A percentile compares a stretch with the other conserved stretches of the same genome.
phyloP scores from a whole-genome alignment of 768 basidiomycete species.

The Coprinopsis sp. region DNA sequence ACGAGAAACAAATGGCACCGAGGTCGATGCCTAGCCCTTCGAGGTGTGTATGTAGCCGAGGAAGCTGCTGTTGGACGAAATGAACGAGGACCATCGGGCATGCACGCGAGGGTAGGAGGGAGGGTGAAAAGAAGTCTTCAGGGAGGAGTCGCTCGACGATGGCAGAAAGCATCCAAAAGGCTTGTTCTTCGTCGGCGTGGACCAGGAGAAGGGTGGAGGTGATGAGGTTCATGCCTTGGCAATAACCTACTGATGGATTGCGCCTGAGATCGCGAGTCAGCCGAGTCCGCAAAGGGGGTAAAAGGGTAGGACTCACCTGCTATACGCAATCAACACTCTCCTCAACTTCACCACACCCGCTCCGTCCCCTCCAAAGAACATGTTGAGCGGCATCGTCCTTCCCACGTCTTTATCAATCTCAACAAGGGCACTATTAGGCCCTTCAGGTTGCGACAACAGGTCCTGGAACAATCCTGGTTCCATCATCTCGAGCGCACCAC shows the following conservation, averaged over 20 bases:
- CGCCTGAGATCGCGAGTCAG: constrained; percentile 47
- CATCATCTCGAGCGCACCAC: constrained; percentile 85
- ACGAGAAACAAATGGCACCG: constrained; percentile 94
- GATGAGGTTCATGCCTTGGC: constrained; percentile 93
- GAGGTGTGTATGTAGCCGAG: constrained; percentile 73
- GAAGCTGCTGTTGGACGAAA: constrained; percentile 73
- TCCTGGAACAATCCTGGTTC: constrained; percentile 91
- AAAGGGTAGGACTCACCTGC: constrained; percentile 54
- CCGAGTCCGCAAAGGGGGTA: background rate
- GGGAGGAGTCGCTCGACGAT: constrained; percentile 89
- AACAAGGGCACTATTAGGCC: constrained; percentile 43
- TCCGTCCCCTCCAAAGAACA: constrained; percentile 97
- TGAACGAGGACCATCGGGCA: constrained; percentile 90
- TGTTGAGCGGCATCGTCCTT: constrained; percentile 87
- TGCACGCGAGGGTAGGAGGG: constrained; percentile 86
- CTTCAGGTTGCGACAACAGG: constrained; percentile 53
- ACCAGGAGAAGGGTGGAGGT: constrained; percentile 92
- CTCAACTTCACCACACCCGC: constrained; percentile 90
- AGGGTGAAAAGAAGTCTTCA: constrained; percentile 90
- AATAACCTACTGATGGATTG: constrained; percentile 90
- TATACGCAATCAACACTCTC: constrained; percentile 87
- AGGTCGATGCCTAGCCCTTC: constrained; percentile 82
- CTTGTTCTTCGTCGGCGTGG: constrained; percentile 93
- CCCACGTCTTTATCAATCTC: constrained; percentile 98
- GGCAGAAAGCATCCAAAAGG: constrained; percentile 90